Base-by-base conservation (phyloP, 2,329 filamentous ascomycete genomes). In the Parastagonospora avenae region DNA sequence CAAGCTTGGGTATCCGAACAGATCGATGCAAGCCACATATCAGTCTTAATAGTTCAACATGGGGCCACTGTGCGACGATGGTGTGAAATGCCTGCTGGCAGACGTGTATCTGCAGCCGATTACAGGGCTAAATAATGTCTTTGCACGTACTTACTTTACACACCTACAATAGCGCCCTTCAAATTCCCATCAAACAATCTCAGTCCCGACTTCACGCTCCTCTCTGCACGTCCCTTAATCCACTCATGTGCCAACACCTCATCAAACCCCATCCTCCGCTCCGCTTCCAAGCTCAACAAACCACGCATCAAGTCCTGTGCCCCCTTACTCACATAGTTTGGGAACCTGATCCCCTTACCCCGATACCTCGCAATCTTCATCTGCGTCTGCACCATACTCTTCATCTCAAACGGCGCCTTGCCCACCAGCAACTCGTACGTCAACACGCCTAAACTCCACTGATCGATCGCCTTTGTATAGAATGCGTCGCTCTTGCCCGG, bases 381-480 rank as follows among this genome's bases (percentile, higher is more conserved):
- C 64, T 95, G 91, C 29, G 93, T 97, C 87, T 93, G 57, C 39
- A 48, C 92, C 53, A 91, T 83, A 2, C 89, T 88, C 5, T 90
- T 92, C 69, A 96, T 92, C 75, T 97, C 92, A 67, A 97, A 97
- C 1, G 92, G 93, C 12, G 92, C 91, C 77, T 95, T 91, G 52
- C 92, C 92, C 32, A 94, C 90, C 51, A 97, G 77, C 66, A 97
- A 96, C 75, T 97, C 93, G 67, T 97, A 97, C 4, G 88, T 93
- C 73, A 97, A 76, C 12, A 97, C 92, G n/a, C 92, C 92, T 63
- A 97, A 78, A 67, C 89, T 92, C 92, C 92, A 97, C 52, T 96
- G 77, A 72, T 97, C 92, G 16, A 97, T 89, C 77, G 96, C 96
- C 71, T 96, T 91, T 53, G 85, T 90, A 74, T 97, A 96, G 68